Conservation (phyloP, 2,329 filamentous ascomycete genomes). For the Neurospora crassa region DNA sequence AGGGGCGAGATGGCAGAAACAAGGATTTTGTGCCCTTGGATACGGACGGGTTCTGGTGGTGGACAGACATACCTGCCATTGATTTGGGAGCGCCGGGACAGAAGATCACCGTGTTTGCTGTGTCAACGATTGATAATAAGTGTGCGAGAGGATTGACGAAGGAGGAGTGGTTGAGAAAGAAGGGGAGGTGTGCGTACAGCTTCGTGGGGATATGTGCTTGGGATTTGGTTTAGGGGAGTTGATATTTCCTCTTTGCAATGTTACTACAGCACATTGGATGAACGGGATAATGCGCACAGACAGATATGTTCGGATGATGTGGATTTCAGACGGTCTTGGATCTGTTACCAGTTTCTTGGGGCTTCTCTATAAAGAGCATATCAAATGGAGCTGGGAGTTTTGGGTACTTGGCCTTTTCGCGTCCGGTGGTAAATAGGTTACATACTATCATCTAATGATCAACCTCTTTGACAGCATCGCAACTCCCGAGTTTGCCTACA, state of each 20-base stretch:
- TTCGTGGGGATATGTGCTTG: slow-evolving; percentile 37
- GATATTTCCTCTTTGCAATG: background rate
- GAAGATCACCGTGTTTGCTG: slow-evolving; percentile 52
- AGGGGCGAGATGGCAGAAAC: slow-evolving; percentile 56
- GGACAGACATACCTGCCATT: slow-evolving; percentile 60
- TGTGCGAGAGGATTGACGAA: slow-evolving; percentile 40
- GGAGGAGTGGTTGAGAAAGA: slow-evolving; percentile 34
- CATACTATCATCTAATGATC: too few species aligned
- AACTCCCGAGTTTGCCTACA: too few species aligned
- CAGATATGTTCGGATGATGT: background rate
- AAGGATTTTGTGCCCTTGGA: slow-evolving; percentile 63
- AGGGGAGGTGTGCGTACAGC: slow-evolving; percentile 34
- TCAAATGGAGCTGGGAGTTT: background rate
- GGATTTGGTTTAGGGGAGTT: slow-evolving; percentile 33
- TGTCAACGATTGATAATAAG: slow-evolving; percentile 37
- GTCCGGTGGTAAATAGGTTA: too few species aligned
- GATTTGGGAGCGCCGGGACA: slow-evolving; percentile 62
- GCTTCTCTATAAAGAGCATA: background rate
- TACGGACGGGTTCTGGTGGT: slow-evolving; percentile 73
- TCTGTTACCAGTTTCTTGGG: background rate
- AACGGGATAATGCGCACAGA: background rate
- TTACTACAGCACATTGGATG: background rate
- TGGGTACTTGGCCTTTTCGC: background rate
- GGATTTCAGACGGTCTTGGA: background rate
- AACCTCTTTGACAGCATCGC: too few species aligned